Evolutionary conservation across 1,284 basidiomycete species (phyloP), one percentile per base, ranked within the genome.

Genomic region (Peniophora sp.): DNA sequence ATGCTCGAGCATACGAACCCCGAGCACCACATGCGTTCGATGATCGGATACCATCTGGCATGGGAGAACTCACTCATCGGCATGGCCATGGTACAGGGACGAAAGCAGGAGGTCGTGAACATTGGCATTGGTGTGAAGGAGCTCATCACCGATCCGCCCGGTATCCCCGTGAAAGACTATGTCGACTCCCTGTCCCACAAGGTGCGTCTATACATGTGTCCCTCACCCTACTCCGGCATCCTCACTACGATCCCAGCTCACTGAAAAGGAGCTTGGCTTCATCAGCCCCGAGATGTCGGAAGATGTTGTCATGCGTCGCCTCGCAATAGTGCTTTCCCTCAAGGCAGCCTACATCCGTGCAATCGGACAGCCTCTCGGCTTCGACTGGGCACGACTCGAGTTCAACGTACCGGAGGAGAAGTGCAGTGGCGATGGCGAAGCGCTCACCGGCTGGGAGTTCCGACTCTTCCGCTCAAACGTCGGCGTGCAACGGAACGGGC

Each of bases 31-130:
- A 68, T 81, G 24, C 75, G 79, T 34, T 81, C 83, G 1, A 84
- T 84, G 76, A 88, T 89, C 52, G 87, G 87, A 3, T 89, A 88
- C 58, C 84, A 87, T 54, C 78, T 87, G 39, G 72, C 81, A 2
- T 81, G 75, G 58, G 78, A 83, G 53, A 76, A 76, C 54, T 84
- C 82, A 11, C 64, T 88, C 11, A 79, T 85, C 51, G 85, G 83
- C 15, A 86, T 90, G 83, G 83, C 85, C 41, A 89, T 88, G 79
- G 85, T 85, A 2, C 86, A 89, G 58, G 87, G 87, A 3, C 73
- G 74, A 6, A 80, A 82, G 54, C 75, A 78, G 47, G 81, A 85
- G 52, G 87, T 89, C 39, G 71, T 86, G 57, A 87, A 88, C 64
- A 81, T 90, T 56, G 88, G 87, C 2, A 69, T 90, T 18, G 85